Conservation (phyloP, 345 rosid species). For the Arabidopsis suecica region DNA sequence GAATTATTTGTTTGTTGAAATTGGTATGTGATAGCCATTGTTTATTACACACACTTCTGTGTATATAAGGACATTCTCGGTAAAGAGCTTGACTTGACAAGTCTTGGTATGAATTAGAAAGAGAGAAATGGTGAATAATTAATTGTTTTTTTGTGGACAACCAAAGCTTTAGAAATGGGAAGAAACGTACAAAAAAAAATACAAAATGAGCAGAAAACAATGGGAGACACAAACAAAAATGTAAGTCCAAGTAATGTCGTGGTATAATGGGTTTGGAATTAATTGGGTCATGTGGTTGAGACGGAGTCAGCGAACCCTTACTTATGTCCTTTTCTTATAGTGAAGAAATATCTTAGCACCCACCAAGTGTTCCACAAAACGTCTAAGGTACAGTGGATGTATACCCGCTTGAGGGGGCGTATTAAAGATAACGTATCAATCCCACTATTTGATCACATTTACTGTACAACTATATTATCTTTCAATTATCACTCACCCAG, state of each 20-base stretch:
- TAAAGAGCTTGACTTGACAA: background rate
- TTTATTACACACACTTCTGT: background rate
- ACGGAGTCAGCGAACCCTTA: background rate
- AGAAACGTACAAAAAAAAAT: background rate
- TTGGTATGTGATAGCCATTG: too few relatives aligned
- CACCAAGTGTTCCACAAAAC: slow-evolving; percentile 61
- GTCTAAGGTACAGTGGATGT: slow-evolving; percentile 65
- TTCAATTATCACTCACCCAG: too few relatives aligned
- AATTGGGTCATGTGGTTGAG: background rate
- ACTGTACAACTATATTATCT: too few relatives aligned
- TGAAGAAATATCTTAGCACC: background rate
- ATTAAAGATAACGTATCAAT: too few relatives aligned
- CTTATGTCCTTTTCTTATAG: background rate
- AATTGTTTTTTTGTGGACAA: background rate
- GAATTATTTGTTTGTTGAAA: too few relatives aligned
- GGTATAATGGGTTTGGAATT: background rate
- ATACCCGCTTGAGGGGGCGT: slow-evolving; percentile 47
- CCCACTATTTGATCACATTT: too few relatives aligned
- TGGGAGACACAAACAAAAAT: background rate
- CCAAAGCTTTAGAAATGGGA: background rate
- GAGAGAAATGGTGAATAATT: too few relatives aligned
- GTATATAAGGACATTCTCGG: background rate
- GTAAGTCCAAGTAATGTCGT: background rate
- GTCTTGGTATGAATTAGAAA: background rate
- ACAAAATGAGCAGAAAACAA: background rate